These are phyloP conservation scores for Naematelia aurantialba DNA, from an alignment of 768 basidiomycete species.

Conservation along the genomic window DNA sequence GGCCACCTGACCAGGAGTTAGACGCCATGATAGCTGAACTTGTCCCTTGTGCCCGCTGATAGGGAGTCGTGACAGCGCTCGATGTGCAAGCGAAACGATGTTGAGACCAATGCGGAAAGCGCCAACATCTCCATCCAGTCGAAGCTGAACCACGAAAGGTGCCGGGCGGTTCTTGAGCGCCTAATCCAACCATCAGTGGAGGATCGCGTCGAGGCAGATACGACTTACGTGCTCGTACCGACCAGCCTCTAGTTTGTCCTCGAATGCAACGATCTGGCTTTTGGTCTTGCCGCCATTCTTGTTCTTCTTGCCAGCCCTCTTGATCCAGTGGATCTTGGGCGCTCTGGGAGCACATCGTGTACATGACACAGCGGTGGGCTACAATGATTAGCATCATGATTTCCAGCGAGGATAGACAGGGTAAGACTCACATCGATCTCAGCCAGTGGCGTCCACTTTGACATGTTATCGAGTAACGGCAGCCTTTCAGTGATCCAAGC, in stretches of 20 bases:
- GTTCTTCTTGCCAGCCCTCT: constrained; percentile 45
- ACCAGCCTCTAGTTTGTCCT: constrained; percentile 81
- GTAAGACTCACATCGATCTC: constrained; percentile 51
- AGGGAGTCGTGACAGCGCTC: constrained; percentile 76
- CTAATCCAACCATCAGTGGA: constrained; percentile 14
- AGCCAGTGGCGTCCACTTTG: constrained; percentile 66
- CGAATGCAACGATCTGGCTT: constrained; percentile 62
- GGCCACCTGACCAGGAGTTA: constrained; percentile 51
- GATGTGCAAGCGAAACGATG: constrained; percentile 78
- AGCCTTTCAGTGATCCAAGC: constrained; percentile 86
- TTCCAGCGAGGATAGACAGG: not conserved
- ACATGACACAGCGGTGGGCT: constrained; percentile 54
- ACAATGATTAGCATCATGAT: not conserved
- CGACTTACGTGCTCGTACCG: constrained; percentile 70
- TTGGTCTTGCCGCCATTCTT: constrained; percentile 53
- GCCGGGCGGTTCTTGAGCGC: constrained; percentile 78
- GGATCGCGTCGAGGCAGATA: not conserved
- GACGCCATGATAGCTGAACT: constrained; percentile 67
- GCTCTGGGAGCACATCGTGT: constrained; percentile 75
- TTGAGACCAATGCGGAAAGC: constrained; percentile 81
- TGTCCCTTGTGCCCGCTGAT: constrained; percentile 55
- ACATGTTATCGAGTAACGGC: constrained; percentile 65
- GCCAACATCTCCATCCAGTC: constrained; percentile 59
- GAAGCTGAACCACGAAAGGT: constrained; percentile 78
- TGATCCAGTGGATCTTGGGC: constrained; percentile 73